Base-by-base conservation (phyloP, 2,329 filamentous ascomycete genomes). In the Macrophomina tecta region DNA sequence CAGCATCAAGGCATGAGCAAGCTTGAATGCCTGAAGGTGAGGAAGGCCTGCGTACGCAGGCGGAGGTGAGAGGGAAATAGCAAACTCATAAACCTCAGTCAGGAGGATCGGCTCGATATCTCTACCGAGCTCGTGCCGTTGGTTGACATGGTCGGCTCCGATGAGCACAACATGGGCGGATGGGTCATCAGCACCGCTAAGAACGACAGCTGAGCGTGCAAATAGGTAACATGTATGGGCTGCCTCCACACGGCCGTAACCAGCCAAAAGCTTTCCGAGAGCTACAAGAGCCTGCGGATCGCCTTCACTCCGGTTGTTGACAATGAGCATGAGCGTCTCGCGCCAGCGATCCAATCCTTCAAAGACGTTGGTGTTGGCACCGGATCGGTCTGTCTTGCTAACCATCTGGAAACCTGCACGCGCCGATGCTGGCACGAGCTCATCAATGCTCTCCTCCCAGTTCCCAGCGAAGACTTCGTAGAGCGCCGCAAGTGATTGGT, bases 61-160 rank as follows among this genome's bases (percentile, higher is more conserved):
- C 34, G 71, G 82, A 28, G 85, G 86, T 2, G 90, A 84, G 14
- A 98, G 85, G 9, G 91, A 91, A 11, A 92, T 83, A 0, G 92
- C 93, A 76, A 93, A 98, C 76, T 99, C 95, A 73, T 96, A 98
- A 0, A 97, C 89, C 77, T 99, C 95, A 49, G 93, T 98, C n/a
- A 99, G 86, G 61, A 97, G 83, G n/a, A 97, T 87, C 4, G 93
- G 87, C 75, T 98, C 93, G 6, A 91, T 85, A 72, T 98, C 93
- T 70, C 90, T 88, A 64, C 89, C 89, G 69, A 94, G 90, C 61
- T 92, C 89, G 62, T 90, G 86, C 6, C 88, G 86, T 68, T 90
- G 86, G 56, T 86, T 87, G 68, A 87, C 85, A 77, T 97, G 93
- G 76, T 98, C 92, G 14, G 90, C 90, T 16, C 95, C 94, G 28